A percentile compares a stretch with the other conserved stretches of the same genome.
Conservation (phyloP, 176 grass and related monocot genomes). For the Bromus sterilis region DNA sequence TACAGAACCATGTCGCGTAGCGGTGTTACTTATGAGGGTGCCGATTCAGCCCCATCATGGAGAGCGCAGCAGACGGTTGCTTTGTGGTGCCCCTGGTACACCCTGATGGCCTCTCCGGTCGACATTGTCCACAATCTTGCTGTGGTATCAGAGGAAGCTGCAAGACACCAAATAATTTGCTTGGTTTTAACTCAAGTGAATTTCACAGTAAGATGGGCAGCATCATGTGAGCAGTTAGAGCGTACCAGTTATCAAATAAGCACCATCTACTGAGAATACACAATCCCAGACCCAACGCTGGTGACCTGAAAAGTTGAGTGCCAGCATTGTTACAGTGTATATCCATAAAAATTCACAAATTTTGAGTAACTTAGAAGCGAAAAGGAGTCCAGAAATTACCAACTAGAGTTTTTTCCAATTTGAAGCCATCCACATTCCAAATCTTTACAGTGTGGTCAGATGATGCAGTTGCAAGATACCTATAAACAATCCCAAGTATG, state of each 20-base stretch:
- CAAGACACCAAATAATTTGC: not conserved
- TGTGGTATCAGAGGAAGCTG: slow-evolving; percentile 92
- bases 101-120: slow-evolving; percentile 68
- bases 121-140: slow-evolving; percentile 76
- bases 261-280: slow-evolving; percentile 85
- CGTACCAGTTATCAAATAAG: slow-evolving; percentile 85
- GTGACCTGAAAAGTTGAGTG: slow-evolving; percentile 45
- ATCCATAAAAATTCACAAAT: not conserved
- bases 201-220: not conserved
- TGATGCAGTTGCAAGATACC: slow-evolving; percentile 92
- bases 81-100: slow-evolving; percentile 92
- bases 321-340: not conserved
- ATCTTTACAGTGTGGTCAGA: slow-evolving; percentile 93
- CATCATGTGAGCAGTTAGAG: not conserved
- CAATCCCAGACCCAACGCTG: slow-evolving; percentile 96
- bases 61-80: slow-evolving; percentile 69
- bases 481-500: slow-evolving; percentile 23
- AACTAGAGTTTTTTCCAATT: slow-evolving; percentile 70
- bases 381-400: slow-evolving; percentile 31
- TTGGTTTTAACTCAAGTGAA: not conserved
- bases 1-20: slow-evolving; percentile 1
- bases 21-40: slow-evolving; percentile 9
- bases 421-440: slow-evolving; percentile 96
- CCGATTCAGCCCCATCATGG: slow-evolving; percentile 73
- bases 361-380: not conserved